Evolutionary conservation across 1,284 basidiomycete species (phyloP), one percentile per base, ranked within the genome.

Genomic region (Laetiporus sulphureus): DNA sequence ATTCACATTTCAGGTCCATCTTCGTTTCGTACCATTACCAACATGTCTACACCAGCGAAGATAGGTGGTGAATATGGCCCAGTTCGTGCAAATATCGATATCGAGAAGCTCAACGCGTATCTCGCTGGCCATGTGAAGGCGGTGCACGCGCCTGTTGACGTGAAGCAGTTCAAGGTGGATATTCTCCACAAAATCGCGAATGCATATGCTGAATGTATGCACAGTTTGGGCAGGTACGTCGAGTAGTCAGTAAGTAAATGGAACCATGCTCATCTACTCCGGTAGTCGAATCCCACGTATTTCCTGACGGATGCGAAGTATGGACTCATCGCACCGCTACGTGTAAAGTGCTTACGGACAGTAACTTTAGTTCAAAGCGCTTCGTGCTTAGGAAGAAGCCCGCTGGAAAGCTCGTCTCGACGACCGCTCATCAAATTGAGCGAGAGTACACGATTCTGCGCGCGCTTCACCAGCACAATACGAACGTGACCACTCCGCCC

Each of bases 371-470:
- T 19, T 69, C 72, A 31, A 71, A 60, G 4, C 77, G 76, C n/a
- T 91, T 80, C 51, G 94, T 98, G 1, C 70, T 97, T 36, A 85
- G 94, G 23, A 93, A 96, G 63, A 95, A 96, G 59, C 94, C 94
- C n/a, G 80, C 83, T 0, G 94, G 94, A 0, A 69, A 80, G 32
- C 77, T 97, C 1, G 67, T 98, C 12, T 90, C 88, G 1, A 71
- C 79, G 38, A 97, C 93, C 1, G 94, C 94, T 0, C 94, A 98
- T 60, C 89, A 94, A 57, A 79, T 98, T 36, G 94, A 97, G 59
- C 79, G 94, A 33, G 94, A 97, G 68, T 96, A 84, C 65, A 74
- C 73, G 21, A 80, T 96, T 51, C 72, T 97, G 15, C 64, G 68
- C 23, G 86, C 91, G 1, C 66, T 96, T 19, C 80, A 89, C 56